Evolutionary conservation across 495 filamentous ascomycete species (phyloP).

Genomic region (Patellaria atrata): DNA sequence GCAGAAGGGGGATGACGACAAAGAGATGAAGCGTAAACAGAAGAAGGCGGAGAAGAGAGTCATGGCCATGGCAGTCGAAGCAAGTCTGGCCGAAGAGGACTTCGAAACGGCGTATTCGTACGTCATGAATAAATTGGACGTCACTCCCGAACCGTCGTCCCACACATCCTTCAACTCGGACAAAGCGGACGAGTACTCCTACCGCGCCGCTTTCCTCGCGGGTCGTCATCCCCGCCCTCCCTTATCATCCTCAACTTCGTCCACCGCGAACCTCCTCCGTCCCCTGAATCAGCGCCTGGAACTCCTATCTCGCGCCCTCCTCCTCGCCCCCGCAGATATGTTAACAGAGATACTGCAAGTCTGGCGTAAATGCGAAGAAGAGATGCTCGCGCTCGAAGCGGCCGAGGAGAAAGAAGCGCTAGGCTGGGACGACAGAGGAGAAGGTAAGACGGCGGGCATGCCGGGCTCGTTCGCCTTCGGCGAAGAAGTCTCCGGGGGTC

Average conservation of each 20-base stretch:
- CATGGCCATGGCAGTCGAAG: constrained; percentile 75
- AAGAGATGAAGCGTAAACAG: constrained; percentile 8
- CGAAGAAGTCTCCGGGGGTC: too few species aligned
- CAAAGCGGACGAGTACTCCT: constrained; percentile 62
- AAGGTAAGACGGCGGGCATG: constrained; percentile 47
- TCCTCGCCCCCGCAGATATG: constrained; percentile 61
- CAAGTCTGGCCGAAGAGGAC: constrained; percentile 72
- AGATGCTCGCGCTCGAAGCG: constrained; percentile 52
- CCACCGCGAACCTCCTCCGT: constrained; percentile 32
- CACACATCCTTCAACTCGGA: constrained; percentile 1
- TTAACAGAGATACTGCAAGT: constrained; percentile 72
- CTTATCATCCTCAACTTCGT: constrained; percentile 28
- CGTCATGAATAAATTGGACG: constrained; percentile 59
- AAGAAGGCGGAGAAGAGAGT: constrained; percentile 50
- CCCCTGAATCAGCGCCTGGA: constrained; percentile 77
- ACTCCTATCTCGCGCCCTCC: constrained; percentile 69
- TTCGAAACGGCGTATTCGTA: constrained; percentile 97
- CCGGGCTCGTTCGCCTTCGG: too few species aligned
- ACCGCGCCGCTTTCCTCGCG: constrained; percentile 82
- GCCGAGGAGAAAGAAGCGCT: constrained; percentile 59
- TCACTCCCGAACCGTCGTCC: constrained; percentile 8
- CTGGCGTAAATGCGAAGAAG: constrained; percentile 80
- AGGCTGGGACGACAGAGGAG: constrained; percentile 32
- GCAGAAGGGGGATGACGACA: constrained; percentile 1
- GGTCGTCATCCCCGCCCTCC: constrained; percentile 55